phyloP scores from a whole-genome alignment of 805 yeast species.

The Yamadazyma endophytica region DNA sequence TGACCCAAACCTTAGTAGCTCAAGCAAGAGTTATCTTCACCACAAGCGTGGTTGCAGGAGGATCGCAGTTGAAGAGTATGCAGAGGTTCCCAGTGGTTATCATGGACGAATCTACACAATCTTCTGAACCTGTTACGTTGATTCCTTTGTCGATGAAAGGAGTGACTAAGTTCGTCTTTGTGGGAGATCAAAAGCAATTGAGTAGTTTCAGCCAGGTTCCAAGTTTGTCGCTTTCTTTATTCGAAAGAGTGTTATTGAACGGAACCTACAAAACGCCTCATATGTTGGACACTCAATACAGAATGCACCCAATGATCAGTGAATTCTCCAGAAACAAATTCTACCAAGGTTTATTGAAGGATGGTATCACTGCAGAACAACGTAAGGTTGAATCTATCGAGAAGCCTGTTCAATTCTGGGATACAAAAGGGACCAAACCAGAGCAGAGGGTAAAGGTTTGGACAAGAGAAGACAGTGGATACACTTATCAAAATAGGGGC shows the following conservation, averaged over 20 bases:
- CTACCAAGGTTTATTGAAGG: constrained; percentile 45
- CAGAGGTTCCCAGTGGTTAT: constrained; percentile 60
- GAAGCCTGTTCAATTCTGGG: constrained; percentile 58
- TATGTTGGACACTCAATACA: constrained; percentile 66
- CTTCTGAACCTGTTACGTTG: constrained; percentile 67
- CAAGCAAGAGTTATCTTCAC: constrained; percentile 71
- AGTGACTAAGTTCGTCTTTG: constrained; percentile 62
- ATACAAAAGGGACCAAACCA: constrained; percentile 43
- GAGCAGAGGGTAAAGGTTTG: constrained; percentile 50
- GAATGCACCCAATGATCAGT: constrained; percentile 64
- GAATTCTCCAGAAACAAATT: constrained; percentile 54
- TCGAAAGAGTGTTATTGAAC: constrained; percentile 61
- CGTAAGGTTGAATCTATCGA: constrained; percentile 42
- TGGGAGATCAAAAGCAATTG: constrained; percentile 74
- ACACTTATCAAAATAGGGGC: constrained; percentile 52
- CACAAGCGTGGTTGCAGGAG: constrained; percentile 71
- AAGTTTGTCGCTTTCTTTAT: constrained; percentile 59
- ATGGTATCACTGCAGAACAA: constrained; percentile 56
- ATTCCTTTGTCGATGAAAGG: constrained; percentile 70
- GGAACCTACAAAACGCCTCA: constrained; percentile 58
- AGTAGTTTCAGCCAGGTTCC: constrained; percentile 70
- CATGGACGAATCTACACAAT: constrained; percentile 77
- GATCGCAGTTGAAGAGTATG: constrained; percentile 54
- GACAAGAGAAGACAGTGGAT: constrained; percentile 48
- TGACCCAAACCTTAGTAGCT: constrained; percentile 47